A percentile compares a stretch with the other conserved stretches of the same genome.
Conservation (phyloP, 208 protist species). For the Novymonas esmeraldas region DNA sequence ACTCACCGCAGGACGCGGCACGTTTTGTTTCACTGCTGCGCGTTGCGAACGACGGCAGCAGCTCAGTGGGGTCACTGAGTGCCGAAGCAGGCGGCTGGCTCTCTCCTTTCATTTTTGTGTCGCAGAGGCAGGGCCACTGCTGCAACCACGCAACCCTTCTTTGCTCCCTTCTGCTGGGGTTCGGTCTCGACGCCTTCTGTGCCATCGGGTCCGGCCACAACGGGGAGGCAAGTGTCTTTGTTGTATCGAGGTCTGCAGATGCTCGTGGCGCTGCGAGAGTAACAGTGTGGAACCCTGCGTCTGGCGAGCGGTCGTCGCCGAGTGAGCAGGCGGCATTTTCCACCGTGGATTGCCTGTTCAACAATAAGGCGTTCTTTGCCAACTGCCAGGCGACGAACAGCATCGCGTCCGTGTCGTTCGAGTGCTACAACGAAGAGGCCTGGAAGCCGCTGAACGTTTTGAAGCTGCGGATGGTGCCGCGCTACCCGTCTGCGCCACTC, state of each 20-base stretch:
- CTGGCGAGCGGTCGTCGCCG: slow-evolving; percentile 54
- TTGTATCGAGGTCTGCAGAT: slow-evolving; percentile 56
- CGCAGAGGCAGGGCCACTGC: slow-evolving; percentile 75
- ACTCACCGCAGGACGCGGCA: slow-evolving; percentile 82
- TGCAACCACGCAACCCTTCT: slow-evolving; percentile 90
- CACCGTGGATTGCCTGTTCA: slow-evolving; percentile 88
- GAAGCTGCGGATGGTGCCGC: slow-evolving; percentile 88
- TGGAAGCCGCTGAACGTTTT: slow-evolving; percentile 92
- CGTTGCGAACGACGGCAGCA: slow-evolving; percentile 41
- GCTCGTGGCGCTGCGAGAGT: slow-evolving; percentile 39
- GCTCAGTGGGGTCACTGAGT: slow-evolving; percentile 33
- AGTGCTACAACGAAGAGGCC: slow-evolving; percentile 87
- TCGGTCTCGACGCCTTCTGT: slow-evolving; percentile 91
- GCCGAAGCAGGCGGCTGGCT: slow-evolving; percentile 58
- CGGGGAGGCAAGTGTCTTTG: slow-evolving; percentile 68
- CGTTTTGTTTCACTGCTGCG: slow-evolving; percentile 90
- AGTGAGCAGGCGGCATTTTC: slow-evolving; percentile 53
- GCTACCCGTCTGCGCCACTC: slow-evolving; percentile 70
- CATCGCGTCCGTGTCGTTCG: slow-evolving; percentile 68
- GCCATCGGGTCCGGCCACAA: slow-evolving; percentile 54
- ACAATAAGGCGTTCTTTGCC: slow-evolving; percentile 86
- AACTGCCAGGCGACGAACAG: slow-evolving; percentile 78
- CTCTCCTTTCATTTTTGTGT: slow-evolving; percentile 84
- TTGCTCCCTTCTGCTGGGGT: slow-evolving; percentile 91
- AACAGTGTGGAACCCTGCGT: slow-evolving; percentile 83